These are phyloP conservation scores for Zoysia pacifica DNA, from an alignment of 176 grass and related monocot species.

Conservation along the genomic window DNA sequence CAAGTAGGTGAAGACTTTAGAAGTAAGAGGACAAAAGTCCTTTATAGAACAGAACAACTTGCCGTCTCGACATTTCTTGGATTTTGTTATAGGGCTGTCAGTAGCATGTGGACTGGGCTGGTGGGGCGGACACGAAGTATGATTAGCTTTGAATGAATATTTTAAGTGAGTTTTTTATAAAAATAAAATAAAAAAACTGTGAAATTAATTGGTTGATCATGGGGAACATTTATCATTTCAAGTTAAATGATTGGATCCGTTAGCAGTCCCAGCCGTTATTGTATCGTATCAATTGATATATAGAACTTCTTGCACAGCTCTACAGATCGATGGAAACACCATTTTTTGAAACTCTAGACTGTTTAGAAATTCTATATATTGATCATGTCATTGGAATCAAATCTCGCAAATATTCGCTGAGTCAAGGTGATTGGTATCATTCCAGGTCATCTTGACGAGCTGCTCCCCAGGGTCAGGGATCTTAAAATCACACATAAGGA, in stretches of 20 bases:
- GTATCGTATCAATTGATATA: not conserved
- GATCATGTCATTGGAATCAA: constrained; percentile 10
- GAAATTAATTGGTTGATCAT: constrained; percentile 9
- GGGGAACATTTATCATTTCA: constrained; percentile 2
- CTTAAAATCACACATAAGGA: constrained; percentile 20
- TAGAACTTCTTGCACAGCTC: not conserved
- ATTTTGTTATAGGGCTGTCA: constrained; percentile 54
- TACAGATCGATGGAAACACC: not conserved
- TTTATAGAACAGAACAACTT: constrained; percentile 57
- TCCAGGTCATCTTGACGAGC: constrained; percentile 28
- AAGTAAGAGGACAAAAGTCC: constrained; percentile 57
- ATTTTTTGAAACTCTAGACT: constrained; percentile 26
- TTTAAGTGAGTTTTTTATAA: not conserved
- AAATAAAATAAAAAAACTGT: not conserved
- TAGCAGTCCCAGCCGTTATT: not conserved
- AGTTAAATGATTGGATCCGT: constrained; percentile 14
- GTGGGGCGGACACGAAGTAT: constrained; percentile 27
- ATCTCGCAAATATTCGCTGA: constrained; percentile 11
- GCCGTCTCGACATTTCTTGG: constrained; percentile 41
- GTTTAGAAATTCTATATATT: constrained; percentile 23
- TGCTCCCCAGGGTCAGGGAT: not conserved
- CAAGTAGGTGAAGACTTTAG: constrained; percentile 54
- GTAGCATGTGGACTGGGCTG: constrained; percentile 41
- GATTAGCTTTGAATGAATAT: constrained; percentile 3
- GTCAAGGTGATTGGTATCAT: constrained; percentile 19